Base-by-base conservation (phyloP, 345 rosid species). In the Nephelium lappaceum region DNA sequence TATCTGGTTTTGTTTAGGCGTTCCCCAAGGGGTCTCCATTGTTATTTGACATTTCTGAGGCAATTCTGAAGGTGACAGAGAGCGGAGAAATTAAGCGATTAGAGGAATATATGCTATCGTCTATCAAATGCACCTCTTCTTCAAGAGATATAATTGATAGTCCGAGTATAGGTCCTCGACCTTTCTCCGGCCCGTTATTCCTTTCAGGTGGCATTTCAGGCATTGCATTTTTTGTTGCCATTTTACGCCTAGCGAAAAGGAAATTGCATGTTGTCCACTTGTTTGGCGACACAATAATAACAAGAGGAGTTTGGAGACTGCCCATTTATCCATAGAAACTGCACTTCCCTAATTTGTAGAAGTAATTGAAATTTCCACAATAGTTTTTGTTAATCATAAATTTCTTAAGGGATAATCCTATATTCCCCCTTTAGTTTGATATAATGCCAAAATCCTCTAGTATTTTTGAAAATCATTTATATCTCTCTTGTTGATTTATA, bases 21-120 rank as follows among this genome's bases (percentile, higher is more conserved):
- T 77, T 85, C 15, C 84, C 70, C 0, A 82, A 78, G 58, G 81
- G 82, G 38, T 82, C 85, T 31, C 76, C 78, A 9, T 21, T 80
- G 76, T 60, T 76, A 21, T 68, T 53, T 24, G 85, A 82, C 69
- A 45, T 82, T 65, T 85, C 80, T 31, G 3, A 31, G 36, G 36
- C 36, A 31, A 31, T 31, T 31, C 36, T 31, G 3, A 4, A 31
- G 36, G 36, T 31, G 36, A 31, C 3, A 31, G 36, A 31, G 36
- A 31, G 36, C 36, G 36, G 36, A 31, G 36, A 31, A 31, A 31
- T 31, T 31, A 31, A 31, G 36, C 36, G 36, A 31, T 31, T 31
- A 31, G 3, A 31, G 36, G 36, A 31, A 31, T 31, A 2, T 31
- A 31, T 31, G 36, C 36, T 31, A 31, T 31, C 36, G 3, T 31